Conservation (phyloP, 106 monocot genomes). For the Cymbidium sinense region DNA sequence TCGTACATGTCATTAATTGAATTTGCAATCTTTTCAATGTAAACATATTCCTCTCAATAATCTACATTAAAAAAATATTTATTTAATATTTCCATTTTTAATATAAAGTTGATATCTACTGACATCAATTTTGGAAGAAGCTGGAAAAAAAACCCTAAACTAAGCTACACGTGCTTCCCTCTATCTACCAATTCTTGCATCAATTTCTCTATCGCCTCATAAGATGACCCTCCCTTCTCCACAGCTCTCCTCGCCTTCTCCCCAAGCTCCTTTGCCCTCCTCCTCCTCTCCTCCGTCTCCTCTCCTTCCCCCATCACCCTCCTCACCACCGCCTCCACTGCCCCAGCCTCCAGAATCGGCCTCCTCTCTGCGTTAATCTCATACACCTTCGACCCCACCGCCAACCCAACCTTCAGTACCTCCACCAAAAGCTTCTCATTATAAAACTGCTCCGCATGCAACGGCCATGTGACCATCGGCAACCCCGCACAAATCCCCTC, state of each 20-base stretch:
- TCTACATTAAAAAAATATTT: too few relatives aligned
- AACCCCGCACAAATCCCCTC: conserved; percentile 39
- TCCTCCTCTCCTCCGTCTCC: conserved; percentile 16
- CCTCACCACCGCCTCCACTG: conserved; percentile 16
- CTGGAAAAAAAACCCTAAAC: too few relatives aligned
- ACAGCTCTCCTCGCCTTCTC: conserved; percentile 28
- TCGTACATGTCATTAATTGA: too few relatives aligned
- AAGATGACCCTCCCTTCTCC: conserved; percentile 37
- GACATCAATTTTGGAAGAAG: too few relatives aligned
- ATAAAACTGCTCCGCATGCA: conserved; percentile 44
- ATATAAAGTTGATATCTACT: too few relatives aligned
- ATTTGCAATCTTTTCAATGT: too few relatives aligned
- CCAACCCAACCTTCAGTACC: conserved; percentile 30
- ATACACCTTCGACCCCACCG: background rate
- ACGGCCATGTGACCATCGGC: conserved; percentile 48
- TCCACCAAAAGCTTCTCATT: conserved; percentile 40
- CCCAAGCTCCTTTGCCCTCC: conserved; percentile 27
- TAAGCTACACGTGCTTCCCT: too few relatives aligned
- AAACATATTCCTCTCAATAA: too few relatives aligned
- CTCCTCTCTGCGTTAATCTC: background rate
- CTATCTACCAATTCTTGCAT: background rate
- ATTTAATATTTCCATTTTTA: too few relatives aligned
- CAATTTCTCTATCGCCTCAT: background rate
- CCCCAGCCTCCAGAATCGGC: conserved; percentile 11
- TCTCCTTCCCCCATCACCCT: conserved; percentile 30